phyloP scores from a whole-genome alignment of 345 rosid species.

The Sonneratia caseolaris region DNA sequence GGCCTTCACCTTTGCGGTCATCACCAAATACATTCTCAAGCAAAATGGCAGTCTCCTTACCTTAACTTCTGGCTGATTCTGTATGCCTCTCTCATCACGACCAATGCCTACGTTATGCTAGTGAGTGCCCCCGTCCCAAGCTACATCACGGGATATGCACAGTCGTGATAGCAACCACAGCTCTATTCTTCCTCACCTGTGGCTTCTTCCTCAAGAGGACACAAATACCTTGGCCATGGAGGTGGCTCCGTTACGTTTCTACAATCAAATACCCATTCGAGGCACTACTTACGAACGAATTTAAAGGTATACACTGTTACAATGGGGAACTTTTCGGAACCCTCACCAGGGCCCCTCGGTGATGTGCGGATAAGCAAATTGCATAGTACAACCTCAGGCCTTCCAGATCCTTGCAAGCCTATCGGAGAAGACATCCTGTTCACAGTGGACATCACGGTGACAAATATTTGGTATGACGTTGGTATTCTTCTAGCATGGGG shows the following conservation, averaged over 20 bases:
- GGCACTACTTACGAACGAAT: conserved; percentile 44
- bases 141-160: conserved; percentile 54
- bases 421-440: conserved; percentile 42
- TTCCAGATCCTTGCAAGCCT: conserved; percentile 13
- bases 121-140: conserved; percentile 62
- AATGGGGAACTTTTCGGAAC: conserved; percentile 18
- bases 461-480: conserved; percentile 36
- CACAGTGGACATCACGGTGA: conserved; percentile 34
- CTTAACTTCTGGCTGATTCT: conserved; percentile 46
- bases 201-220: conserved; percentile 45
- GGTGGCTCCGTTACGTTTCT: conserved; percentile 58
- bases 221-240: conserved; percentile 37
- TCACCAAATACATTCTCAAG: conserved; percentile 25
- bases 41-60: conserved; percentile 25
- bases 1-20: conserved; percentile 40
- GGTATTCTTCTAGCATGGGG: conserved; percentile 56
- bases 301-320: conserved; percentile 29
- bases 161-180: conserved; percentile 53
- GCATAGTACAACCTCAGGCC: conserved; percentile 7
- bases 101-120: conserved; percentile 58
- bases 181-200: conserved; percentile 56
- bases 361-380: conserved; percentile 16
- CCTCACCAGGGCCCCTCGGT: conserved; percentile 53
- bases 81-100: conserved; percentile 43
- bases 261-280: conserved; percentile 64